These are phyloP conservation scores for Kluyveromyces marxianus DNA, from an alignment of 1,139 yeast species.

Conservation along the genomic window DNA sequence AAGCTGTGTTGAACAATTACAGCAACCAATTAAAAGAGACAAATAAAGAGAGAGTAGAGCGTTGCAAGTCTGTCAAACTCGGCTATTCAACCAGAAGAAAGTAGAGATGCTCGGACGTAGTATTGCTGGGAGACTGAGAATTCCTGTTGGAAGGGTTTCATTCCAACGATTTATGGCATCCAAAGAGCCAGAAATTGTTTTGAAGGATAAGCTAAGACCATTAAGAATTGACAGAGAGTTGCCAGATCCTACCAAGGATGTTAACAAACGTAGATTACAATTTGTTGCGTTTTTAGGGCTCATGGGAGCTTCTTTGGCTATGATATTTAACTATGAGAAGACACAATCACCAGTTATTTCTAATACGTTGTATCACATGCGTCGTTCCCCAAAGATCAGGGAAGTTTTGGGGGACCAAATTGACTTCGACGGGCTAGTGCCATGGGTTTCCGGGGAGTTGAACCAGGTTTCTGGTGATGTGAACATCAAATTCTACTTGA, in stretches of 20 bases:
- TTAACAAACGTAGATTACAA: constrained; percentile 39
- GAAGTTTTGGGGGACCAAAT: constrained; percentile 67
- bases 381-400: constrained; percentile 68
- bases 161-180: constrained; percentile 9
- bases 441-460: constrained; percentile 84
- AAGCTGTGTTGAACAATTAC: too few relatives aligned
- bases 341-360: constrained; percentile 79
- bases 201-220: constrained; percentile 31
- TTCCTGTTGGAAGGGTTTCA: neutral
- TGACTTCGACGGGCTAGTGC: constrained; percentile 60
- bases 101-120: constrained; percentile 1
- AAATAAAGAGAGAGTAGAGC: too few relatives aligned
- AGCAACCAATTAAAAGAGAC: too few relatives aligned
- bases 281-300: constrained; percentile 56
- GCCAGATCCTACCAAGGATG: constrained; percentile 65
- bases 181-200: constrained; percentile 12
- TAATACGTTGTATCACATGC: constrained; percentile 77
- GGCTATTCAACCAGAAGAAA: neutral
- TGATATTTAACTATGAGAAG: constrained; percentile 87
- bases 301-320: constrained; percentile 56
- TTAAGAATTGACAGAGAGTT: constrained; percentile 58
- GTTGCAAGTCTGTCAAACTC: too few relatives aligned
- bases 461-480: constrained; percentile 79
- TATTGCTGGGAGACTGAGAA: neutral
- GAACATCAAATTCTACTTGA: constrained; percentile 61